Base-by-base conservation (phyloP, 228 moss, liverwort and hornwort genomes). In the Sphagnum fallax region DNA sequence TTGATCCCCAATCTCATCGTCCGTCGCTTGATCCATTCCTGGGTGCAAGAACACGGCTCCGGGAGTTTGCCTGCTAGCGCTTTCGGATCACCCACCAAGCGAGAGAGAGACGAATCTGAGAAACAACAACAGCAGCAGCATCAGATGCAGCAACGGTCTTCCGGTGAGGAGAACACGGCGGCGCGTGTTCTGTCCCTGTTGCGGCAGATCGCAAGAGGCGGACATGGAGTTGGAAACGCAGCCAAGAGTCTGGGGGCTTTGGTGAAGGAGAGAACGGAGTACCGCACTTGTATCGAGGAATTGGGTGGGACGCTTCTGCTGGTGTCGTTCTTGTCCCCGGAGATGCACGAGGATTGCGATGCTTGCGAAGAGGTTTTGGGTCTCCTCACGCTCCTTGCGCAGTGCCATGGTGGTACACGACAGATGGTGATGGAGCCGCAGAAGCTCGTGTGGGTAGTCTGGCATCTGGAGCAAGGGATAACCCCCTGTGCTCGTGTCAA, bases 221-320 rank as follows among this genome's bases (percentile, higher is more conserved):
- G 63, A 63, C 63, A 16, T 47, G 32, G 63, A 10, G 63, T 63
- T 6, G 47, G 47, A 16, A 16, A 10, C 10, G 63, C 63, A 15
- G 63, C 63, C 4, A 63, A 32, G 32, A 63, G 63, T 47, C 47
- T 63, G 32, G 16, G 63, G 32, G 16, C 47, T 15, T 32, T 63
- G 6, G 63, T 32, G 16, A 63, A 63, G 47, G 63, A 63, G 32
- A 63, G 47, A 63, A 32, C 16, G 47, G 63, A 16, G 10, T 63
- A 63, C 63, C 16, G 63, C 6, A 63, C 63, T 10, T 63, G 63
- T 32, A 63, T 63, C 10, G 63, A 63, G 18, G 63, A 63, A 63
- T 15, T 63, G 10, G 63, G 63, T 16, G 63, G 63, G 47, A 6
- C 16, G 16, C 63, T 63, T 6, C 47, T 63, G 9, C 63, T 63